Base-by-base conservation (phyloP, 1,284 basidiomycete genomes). In the Mycena sp. region DNA sequence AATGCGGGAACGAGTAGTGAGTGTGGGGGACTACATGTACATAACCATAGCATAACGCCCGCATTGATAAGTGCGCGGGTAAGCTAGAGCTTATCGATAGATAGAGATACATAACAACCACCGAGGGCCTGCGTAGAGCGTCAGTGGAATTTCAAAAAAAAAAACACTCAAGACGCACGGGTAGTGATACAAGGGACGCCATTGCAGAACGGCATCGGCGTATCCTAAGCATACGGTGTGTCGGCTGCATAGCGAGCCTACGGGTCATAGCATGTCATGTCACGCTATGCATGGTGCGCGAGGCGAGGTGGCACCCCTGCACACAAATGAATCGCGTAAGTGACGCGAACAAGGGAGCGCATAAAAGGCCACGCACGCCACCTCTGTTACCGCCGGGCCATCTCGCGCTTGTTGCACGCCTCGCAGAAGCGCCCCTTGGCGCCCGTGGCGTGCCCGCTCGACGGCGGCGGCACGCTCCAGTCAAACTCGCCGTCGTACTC, bases 401-500 rank as follows among this genome's bases (percentile, higher is more conserved):
- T 32, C 35, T 64, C 59, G n/a, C 66, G 59, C 48, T 61, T 61
- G 38, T 67, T 37, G 45, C 66, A 67, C 40, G 66, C 66, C 57
- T 67, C 66, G 49, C 66, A 67, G 51, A 64, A 67, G 37, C 66
- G 63, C 41, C 58, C 54, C 23, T 60, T 65, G 5, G 51, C 44
- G 32, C 58, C 54, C 6, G 35, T 40, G 16, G 37, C 57, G 30
- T 62, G 61, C 23, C 56, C 61, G 32, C 38, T 58, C 41, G 67
- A 69, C 37, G 71, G 71, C 30, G 61, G 61, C 30, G 70, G 60
- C 17, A 80, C 72, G n/a, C 69, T 82, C 87, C 81, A 85, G 69
- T 84, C 82, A 72, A 77, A 86, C 4, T 80, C 76, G 1, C 79
- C 81, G 64, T 87, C 84, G 70, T 87, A 88, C 52, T 81, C 81